These are phyloP conservation scores for Parathielavia hyrcaniae DNA, from an alignment of 495 filamentous ascomycete genomes.

Conservation along the genomic window DNA sequence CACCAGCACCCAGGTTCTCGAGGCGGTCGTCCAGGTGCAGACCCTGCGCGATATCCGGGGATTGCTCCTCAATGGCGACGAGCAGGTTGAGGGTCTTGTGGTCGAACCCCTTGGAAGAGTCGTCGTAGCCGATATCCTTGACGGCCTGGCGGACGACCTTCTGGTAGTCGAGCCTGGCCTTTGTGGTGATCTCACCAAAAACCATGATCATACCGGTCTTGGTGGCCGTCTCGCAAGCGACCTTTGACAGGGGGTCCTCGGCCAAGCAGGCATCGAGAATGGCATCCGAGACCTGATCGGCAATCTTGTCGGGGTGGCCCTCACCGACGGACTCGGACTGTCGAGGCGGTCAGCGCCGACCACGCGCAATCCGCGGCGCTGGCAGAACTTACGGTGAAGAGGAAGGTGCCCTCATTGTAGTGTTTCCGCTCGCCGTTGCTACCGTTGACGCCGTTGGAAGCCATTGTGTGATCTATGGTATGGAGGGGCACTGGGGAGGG, in stretches of 20 bases:
- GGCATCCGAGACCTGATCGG: slow-evolving; percentile 97
- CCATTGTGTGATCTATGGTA: slow-evolving; percentile 48
- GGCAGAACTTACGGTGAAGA: slow-evolving; percentile 69
- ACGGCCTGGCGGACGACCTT: slow-evolving; percentile 91
- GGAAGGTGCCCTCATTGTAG: slow-evolving; percentile 68
- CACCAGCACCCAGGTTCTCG: slow-evolving; percentile 96
- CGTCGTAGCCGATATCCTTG: slow-evolving; percentile 98
- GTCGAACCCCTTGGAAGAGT: slow-evolving; percentile 96
- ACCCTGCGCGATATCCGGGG: slow-evolving; percentile 96
- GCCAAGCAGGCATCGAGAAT: slow-evolving; percentile 95
- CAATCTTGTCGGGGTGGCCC: slow-evolving; percentile 97
- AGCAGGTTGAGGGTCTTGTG: slow-evolving; percentile 99
- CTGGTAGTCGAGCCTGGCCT: slow-evolving; percentile 92
- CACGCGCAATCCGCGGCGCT: neutral
- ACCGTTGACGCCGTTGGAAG: slow-evolving; percentile 50
- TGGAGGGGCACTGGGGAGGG: slow-evolving; percentile 6
- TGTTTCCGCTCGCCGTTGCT: slow-evolving; percentile 33
- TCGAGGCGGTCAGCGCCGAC: slow-evolving; percentile 20
- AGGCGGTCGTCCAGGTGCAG: slow-evolving; percentile 93
- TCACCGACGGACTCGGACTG: slow-evolving; percentile 95
- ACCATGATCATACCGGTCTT: slow-evolving; percentile 99
- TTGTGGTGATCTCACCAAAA: slow-evolving; percentile 98
- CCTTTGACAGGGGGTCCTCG: slow-evolving; percentile 94
- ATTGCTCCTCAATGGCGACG: slow-evolving; percentile 98
- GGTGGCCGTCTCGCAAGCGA: slow-evolving; percentile 97